phyloP scores from a whole-genome alignment of 768 basidiomycete genomes.

The Rhodocollybia butyracea region DNA sequence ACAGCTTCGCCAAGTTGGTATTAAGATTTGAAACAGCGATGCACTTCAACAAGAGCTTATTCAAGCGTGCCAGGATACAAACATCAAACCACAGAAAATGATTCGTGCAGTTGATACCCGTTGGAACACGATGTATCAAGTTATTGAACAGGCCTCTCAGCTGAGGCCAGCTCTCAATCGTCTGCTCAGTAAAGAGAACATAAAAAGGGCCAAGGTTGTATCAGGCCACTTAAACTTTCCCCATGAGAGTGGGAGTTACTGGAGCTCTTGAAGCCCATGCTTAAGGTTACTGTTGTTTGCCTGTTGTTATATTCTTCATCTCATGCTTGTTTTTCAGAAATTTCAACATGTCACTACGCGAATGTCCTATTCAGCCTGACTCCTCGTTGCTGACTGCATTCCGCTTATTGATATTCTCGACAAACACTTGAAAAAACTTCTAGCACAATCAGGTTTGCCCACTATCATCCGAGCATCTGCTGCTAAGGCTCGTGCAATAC shows the following conservation, averaged over 20 bases:
- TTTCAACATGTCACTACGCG: conserved; percentile 8
- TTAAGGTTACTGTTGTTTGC: not conserved
- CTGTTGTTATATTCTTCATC: not conserved
- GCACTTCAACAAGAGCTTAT: not conserved
- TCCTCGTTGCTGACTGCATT: conserved; percentile 14
- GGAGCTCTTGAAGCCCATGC: conserved; percentile 8
- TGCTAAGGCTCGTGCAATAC: not conserved
- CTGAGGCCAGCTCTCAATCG: not conserved
- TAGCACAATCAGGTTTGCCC: not conserved
- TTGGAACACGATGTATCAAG: conserved; percentile 22
- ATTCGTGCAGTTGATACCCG: conserved; percentile 17
- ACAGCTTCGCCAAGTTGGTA: not conserved
- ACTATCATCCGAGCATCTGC: conserved; percentile 8
- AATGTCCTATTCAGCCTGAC: conserved; percentile 8
- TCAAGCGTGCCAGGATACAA: not conserved
- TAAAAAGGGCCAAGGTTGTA: not conserved
- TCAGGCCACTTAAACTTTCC: conserved; percentile 1
- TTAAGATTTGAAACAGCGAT: not conserved
- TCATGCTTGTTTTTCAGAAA: not conserved
- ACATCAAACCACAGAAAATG: conserved; percentile 12
- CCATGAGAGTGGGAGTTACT: conserved; percentile 15
- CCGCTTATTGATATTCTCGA: conserved; percentile 15
- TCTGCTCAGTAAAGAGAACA: not conserved
- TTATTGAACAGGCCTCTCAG: conserved; percentile 15
- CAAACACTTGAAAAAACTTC: not conserved